A percentile compares a stretch with the other conserved stretches of the same genome.
Evolutionary conservation across 495 filamentous ascomycete genomes (phyloP).

Genomic region (Letharia lupina): DNA sequence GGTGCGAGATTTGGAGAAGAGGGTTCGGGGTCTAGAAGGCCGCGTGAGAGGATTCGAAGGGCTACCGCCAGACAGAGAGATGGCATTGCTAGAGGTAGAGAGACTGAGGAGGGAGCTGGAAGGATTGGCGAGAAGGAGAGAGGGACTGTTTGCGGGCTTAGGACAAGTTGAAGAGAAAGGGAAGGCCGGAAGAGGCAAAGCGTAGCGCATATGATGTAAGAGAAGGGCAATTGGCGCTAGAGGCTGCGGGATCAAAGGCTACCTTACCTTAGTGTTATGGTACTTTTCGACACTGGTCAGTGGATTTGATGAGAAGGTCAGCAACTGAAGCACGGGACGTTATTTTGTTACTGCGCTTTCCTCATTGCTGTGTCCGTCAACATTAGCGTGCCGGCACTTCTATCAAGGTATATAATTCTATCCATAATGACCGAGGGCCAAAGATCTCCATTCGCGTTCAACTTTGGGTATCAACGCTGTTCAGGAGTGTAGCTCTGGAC

Average conservation of each 20-base stretch:
- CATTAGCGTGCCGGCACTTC: not conserved
- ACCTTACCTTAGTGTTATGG: not conserved
- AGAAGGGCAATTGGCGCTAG: not conserved
- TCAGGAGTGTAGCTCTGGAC: not conserved
- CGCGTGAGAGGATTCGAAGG: constrained; percentile 52
- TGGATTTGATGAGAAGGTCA: not conserved
- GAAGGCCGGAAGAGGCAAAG: constrained; percentile 4
- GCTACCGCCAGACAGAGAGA: constrained; percentile 55
- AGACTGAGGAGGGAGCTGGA: constrained; percentile 47
- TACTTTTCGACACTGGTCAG: not conserved
- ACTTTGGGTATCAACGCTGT: not conserved
- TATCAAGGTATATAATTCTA: too few species aligned
- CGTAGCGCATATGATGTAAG: not conserved
- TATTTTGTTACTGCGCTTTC: not conserved
- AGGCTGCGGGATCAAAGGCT: not conserved
- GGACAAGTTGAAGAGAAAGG: constrained; percentile 1
- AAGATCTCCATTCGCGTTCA: not conserved
- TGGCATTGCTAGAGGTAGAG: constrained; percentile 55
- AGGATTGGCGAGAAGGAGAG: constrained; percentile 44
- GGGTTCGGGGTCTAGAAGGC: constrained; percentile 49
- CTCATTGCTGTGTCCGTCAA: not conserved
- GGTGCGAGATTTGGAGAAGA: constrained; percentile 39
- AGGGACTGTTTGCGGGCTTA: constrained; percentile 27
- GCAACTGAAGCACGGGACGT: not conserved
- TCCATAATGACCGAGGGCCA: not conserved